A percentile compares a stretch with the other conserved stretches of the same genome.
Evolutionary conservation across 805 yeast species (phyloP).

Genomic region (Nematodospora valgi): DNA sequence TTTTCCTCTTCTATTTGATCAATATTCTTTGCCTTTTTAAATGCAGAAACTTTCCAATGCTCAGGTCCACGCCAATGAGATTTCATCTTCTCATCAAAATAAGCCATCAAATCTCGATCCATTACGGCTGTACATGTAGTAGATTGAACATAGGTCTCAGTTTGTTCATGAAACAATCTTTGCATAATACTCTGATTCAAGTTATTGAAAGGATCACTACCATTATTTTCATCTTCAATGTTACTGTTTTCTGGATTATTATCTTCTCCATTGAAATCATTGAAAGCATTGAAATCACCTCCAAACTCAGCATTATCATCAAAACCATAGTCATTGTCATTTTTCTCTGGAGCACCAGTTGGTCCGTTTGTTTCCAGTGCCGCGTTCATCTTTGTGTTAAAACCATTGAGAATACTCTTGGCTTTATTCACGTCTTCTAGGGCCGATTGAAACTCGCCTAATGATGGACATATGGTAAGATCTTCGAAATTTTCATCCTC

Average conservation of each 20-base stretch:
- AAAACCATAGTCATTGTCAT: constrained; percentile 10
- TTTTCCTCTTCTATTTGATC: constrained; percentile 9
- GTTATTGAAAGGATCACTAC: constrained; percentile 11
- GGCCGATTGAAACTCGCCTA: constrained; percentile 56
- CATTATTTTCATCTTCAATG: constrained; percentile 5
- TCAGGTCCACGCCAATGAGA: constrained; percentile 86
- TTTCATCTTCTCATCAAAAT: constrained; percentile 71
- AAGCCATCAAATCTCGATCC: constrained; percentile 69
- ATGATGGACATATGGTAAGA: constrained; percentile 65
- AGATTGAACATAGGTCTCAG: constrained; percentile 10
- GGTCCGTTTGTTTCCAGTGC: constrained; percentile 6
- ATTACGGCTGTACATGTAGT: constrained; percentile 23
- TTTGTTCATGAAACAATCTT: constrained; percentile 10
- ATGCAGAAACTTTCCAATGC: constrained; percentile 79
- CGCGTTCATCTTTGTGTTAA: constrained; percentile 31
- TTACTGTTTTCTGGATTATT: constrained; percentile 1
- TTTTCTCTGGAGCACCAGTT: constrained; percentile 10
- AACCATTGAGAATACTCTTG: constrained; percentile 38
- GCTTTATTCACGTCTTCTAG: constrained; percentile 48
- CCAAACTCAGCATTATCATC: constrained; percentile 11
- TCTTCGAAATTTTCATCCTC: constrained; percentile 18
- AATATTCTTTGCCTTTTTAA: constrained; percentile 43
- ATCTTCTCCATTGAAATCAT: constrained; percentile 13
- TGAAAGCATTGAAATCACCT: constrained; percentile 13
- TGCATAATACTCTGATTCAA: constrained; percentile 11